Base-by-base conservation (phyloP, 192 early-diverging fungal genomes). In the Entomortierella beljakovae region DNA sequence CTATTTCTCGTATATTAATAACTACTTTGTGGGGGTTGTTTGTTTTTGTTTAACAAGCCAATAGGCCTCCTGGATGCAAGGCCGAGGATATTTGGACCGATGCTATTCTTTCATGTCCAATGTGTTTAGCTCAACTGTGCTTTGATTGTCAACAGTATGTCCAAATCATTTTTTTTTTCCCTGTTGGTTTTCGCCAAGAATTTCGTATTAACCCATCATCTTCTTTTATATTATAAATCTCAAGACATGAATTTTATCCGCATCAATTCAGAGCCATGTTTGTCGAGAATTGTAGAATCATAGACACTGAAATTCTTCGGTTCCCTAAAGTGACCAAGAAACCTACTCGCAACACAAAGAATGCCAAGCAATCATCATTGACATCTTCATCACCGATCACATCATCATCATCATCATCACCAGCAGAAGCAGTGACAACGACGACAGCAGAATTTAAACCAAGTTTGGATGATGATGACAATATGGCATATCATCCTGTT, bases 201-300 rank as follows among this genome's bases (percentile, higher is more conserved):
- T 6, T 16, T 23, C 6, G 23, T 50, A 23, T 50, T 23, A 16
- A 53, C 6, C 16, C 25, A 26, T 53, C 4, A 9, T n/a, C n/a
- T 53, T 53, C 28, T 31, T 11, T 48, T 61, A 8, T 31, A 1
- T 49, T 49, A 48, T 23, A 16, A 22, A 25, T 22, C 31, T 28
- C 26, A 64, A 88, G 88, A 62, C 91, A 92, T 50, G 88, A 87
- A 7, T 20, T 61, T 13, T 91, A 90, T 66, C 50, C 80, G 15
- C 83, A 84, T 53, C 91, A 92, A 60, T 92, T 83, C 68, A 76
- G 91, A 33, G 90, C 91, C 22, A 89, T 92, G 82, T 92, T 92
- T 81, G 89, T 91, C 2, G 84, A 85, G 43, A 82, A 89, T 66
- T 92, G 91, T 57, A 60, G 82, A 20, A 65, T 86, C 15, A 64